Conservation (phyloP, 169 alveolate species). For the Plasmodium cynomolgi region DNA sequence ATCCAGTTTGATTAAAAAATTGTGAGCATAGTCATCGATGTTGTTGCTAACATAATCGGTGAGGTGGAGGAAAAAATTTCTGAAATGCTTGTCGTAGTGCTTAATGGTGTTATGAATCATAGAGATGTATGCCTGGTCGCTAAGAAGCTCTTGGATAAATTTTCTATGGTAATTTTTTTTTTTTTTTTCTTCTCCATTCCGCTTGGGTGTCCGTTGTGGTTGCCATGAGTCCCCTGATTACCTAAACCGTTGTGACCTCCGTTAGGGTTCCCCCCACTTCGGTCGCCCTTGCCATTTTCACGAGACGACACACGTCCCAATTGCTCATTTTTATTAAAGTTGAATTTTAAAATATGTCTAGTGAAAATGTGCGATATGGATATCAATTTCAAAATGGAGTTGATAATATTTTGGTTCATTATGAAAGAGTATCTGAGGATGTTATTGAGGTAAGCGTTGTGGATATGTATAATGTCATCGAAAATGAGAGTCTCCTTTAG, state of each 20-base stretch:
- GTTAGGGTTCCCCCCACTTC: neutral
- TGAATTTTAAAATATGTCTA: slow-evolving; percentile 77
- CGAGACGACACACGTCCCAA: slow-evolving; percentile 12
- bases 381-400: slow-evolving; percentile 63
- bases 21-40: slow-evolving; percentile 75
- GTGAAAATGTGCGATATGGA: slow-evolving; percentile 78
- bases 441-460: slow-evolving; percentile 75
- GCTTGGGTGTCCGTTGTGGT: neutral
- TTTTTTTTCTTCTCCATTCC: slow-evolving; percentile 1
- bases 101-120: slow-evolving; percentile 72
- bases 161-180: slow-evolving; percentile 41
- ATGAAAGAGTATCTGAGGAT: slow-evolving; percentile 73
- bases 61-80: slow-evolving; percentile 39
- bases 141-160: slow-evolving; percentile 40
- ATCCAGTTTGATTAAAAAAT: slow-evolving; percentile 60
- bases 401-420: slow-evolving; percentile 65
- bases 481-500: slow-evolving; percentile 64
- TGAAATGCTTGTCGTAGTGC: slow-evolving; percentile 71
- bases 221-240: neutral
- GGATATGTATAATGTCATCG: slow-evolving; percentile 70
- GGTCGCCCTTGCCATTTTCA: neutral
- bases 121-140: slow-evolving; percentile 72
- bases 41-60: slow-evolving; percentile 70
- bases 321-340: slow-evolving; percentile 58
- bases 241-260: neutral